Evolutionary conservation across 495 filamentous ascomycete genomes (phyloP), one percentile per base, ranked within the genome.

Genomic region (Lichenothelia convexa): DNA sequence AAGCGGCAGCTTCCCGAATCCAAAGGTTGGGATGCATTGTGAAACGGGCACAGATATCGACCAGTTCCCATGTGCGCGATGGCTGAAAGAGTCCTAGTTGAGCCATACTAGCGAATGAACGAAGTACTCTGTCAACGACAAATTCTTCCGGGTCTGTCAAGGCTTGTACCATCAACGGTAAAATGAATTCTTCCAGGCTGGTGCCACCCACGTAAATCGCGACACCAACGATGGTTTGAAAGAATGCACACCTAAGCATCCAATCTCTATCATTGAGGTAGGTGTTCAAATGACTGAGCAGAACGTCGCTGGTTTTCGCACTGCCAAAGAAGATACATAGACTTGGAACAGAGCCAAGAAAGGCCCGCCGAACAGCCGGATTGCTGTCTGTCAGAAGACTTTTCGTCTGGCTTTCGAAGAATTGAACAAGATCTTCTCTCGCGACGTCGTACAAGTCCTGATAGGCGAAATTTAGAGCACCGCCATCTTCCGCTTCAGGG

Each of bases 261-360:
- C 91, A 99, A 49, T 95, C 86, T 36, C 74, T 70, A 47, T 94
- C 91, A 45, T 99, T 99, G 5, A 99, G 64, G 45, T 99, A 99
- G 0, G 91, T 99, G 50, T 95, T 99, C 17, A 99, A 60, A 53
- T 99, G 89, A 24, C 83, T 91, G 3, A 95, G 59, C 24, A 99
- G 77, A 12, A 95, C 81, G 48, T 99, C 91, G 49, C 85, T 95
- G 2, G 89, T 75, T 49, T 82, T 79, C 17, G 73, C 56, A 34
- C 74, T 86, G 11, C 89, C 89, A 43, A 99, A 95, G 56, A 95
- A 95, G 36, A 93, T 73, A 50, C 91, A 99, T 0, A 99, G 66
- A 27, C 80, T 78, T 2, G 86, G 75, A 0, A 99, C 89, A 9
- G 89, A 94, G 15, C 77, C 75, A n/a, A 99, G 65, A 48, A 99